Conservation (phyloP, 2,329 filamentous ascomycete species). For the Onygena corvina region DNA sequence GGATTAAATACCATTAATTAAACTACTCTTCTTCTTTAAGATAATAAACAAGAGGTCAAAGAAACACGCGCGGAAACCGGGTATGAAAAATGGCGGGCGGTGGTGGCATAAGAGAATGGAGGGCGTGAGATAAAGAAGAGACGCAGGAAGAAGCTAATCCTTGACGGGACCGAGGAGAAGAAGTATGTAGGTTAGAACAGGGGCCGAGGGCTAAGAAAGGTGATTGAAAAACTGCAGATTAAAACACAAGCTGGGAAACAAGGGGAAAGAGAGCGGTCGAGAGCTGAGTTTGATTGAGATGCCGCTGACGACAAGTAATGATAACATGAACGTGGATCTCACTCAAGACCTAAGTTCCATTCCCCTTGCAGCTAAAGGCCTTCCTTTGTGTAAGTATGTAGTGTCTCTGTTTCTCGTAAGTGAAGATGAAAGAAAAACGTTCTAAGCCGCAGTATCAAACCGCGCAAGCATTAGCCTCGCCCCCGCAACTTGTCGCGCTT, state of each 20-base stretch:
- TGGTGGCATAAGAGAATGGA: constrained; percentile 4
- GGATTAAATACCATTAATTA: constrained; percentile 8
- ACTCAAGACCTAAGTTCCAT: neutral
- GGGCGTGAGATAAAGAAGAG: constrained; percentile 2
- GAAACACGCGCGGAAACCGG: constrained; percentile 6
- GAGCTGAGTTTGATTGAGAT: neutral
- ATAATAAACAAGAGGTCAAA: constrained; percentile 6
- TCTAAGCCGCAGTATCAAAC: constrained; percentile 8
- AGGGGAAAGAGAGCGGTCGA: neutral
- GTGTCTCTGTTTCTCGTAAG: neutral
- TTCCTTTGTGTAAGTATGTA: neutral
- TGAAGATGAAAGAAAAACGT: neutral
- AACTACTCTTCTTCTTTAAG: constrained; percentile 6
- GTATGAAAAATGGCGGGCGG: constrained; percentile 6
- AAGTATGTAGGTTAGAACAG: neutral
- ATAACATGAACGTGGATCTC: neutral
- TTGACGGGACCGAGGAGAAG: neutral
- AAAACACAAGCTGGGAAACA: constrained; percentile 1
- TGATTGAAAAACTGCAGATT: constrained; percentile 1
- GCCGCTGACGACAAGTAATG: neutral
- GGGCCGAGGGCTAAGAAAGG: neutral
- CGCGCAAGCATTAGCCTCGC: constrained; percentile 3
- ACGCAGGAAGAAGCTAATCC: neutral
- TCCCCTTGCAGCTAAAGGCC: neutral
- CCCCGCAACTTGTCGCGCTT: neutral